Conservation (phyloP, 2,329 filamentous ascomycete species). For the Penicillium sp. region DNA sequence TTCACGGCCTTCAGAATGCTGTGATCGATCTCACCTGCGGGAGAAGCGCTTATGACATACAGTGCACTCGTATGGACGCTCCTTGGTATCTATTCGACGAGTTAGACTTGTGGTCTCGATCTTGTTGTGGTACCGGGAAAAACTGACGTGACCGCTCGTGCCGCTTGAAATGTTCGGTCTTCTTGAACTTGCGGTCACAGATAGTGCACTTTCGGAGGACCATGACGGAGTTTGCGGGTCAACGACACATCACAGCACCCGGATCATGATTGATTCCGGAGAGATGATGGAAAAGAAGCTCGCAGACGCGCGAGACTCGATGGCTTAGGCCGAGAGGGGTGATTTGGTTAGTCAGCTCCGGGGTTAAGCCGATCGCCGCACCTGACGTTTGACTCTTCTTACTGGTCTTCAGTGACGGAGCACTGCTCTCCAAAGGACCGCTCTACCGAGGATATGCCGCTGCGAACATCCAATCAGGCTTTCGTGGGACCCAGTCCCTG, state of each 20-base stretch:
- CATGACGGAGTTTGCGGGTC: conserved; percentile 35
- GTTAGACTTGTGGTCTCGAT: conserved; percentile 11
- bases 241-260: conserved; percentile 4
- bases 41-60: conserved; percentile 60
- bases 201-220: conserved; percentile 50
- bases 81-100: conserved; percentile 53
- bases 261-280: not conserved
- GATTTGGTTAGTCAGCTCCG: conserved; percentile 21
- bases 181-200: conserved; percentile 60
- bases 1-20: not conserved
- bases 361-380: conserved; percentile 19
- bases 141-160: conserved; percentile 59
- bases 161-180: conserved; percentile 59
- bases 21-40: conserved; percentile 49
- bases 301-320: not conserved
- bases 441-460: conserved; percentile 19
- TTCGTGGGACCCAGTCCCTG: conserved; percentile 2
- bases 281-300: conserved; percentile 5
- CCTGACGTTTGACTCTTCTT: not conserved
- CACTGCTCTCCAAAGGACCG: not conserved
- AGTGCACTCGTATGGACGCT: conserved; percentile 58
- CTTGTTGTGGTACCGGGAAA: conserved; percentile 1
- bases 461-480: conserved; percentile 2
- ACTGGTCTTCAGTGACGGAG: not conserved
- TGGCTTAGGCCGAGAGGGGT: conserved; percentile 8